These are phyloP conservation scores for Apiospora pterosperma DNA, from an alignment of 2,329 filamentous ascomycete species.

Conservation along the genomic window DNA sequence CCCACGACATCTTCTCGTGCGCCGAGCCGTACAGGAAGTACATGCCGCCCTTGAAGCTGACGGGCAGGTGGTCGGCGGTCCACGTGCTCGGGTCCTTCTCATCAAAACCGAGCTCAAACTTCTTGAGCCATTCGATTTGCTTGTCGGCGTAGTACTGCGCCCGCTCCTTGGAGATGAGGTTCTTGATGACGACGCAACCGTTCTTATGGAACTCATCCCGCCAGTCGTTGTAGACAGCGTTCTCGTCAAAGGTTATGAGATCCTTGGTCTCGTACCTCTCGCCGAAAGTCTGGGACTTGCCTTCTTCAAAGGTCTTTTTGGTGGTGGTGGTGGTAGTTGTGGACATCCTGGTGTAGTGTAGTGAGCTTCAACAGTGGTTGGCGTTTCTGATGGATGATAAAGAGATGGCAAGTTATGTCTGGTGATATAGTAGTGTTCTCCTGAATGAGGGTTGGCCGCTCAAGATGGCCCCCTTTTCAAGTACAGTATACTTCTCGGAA, in stretches of 20 bases:
- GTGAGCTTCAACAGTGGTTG: neutral
- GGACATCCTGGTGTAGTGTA: neutral
- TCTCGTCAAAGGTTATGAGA: constrained; percentile 17
- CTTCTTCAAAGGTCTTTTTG: constrained; percentile 7
- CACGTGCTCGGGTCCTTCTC: constrained; percentile 35
- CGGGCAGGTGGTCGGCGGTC: constrained; percentile 39
- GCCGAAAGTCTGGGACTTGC: constrained; percentile 11
- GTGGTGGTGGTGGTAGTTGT: constrained; percentile 13
- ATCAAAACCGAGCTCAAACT: constrained; percentile 37
- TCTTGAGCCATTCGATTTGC: constrained; percentile 38
- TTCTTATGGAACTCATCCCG: constrained; percentile 39
- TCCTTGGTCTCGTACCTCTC: constrained; percentile 20
- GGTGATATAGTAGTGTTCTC: neutral
- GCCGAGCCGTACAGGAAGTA: constrained; percentile 34
- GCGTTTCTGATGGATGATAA: neutral
- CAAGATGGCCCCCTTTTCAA: neutral
- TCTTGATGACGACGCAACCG: constrained; percentile 38
- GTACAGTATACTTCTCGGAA: neutral
- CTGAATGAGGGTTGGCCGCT: neutral
- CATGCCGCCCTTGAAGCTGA: constrained; percentile 39
- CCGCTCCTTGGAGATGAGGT: constrained; percentile 32
- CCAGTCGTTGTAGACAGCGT: constrained; percentile 35
- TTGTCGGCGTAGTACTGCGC: constrained; percentile 37
- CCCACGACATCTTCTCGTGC: constrained; percentile 42
- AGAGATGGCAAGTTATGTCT: neutral